Evolutionary conservation across 2,329 filamentous ascomycete genomes (phyloP), one percentile per base, ranked within the genome.

Genomic region (Drechslera avenae): DNA sequence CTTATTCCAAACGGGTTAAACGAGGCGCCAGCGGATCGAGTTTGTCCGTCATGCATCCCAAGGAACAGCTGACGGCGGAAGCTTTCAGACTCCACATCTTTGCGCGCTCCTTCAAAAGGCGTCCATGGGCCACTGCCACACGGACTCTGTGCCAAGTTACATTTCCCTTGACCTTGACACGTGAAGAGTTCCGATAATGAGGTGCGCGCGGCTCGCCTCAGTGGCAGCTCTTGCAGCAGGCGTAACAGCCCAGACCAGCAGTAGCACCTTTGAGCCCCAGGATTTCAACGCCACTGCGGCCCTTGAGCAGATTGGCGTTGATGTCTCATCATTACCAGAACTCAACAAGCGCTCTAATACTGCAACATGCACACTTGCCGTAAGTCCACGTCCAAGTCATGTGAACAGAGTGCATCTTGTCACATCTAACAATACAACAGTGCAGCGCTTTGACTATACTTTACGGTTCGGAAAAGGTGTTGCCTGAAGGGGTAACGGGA

Each of bases 371-470:
- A 28, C 33, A 19, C 19, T 33, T 34, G 39, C 49, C 13, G 49
- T 28, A 42, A 37, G 49, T 39, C 9, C 36, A 9, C 9, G 1
- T 13, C 7, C 9, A 10, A 3, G n/a, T 10, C 7, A 16, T 28
- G 26, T 16, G 10, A 32, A 7, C 2, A 1, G 17, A 28, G 3
- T 1, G 3, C 10, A 9, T 12, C 3, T 26, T 10, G 4, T 16
- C 14, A 23, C 7, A 5, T 13, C 35, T 53, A 34, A 50, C 18
- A 36, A 23, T 9, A 8, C 17, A 10, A 7, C 13, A 65, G 59
- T 63, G 61, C 33, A 60, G 35, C 21, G 46, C 57, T 4, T 36
- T 67, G 21, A 16, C 51, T 3, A 36, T 52, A 31, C 39, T 65
- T 18, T 64, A 51, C 21, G 56, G 58, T 12, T 31, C 35, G 16